Evolutionary conservation across 305 asterid genomes (phyloP).

Genomic region (Salvia sclarea): DNA sequence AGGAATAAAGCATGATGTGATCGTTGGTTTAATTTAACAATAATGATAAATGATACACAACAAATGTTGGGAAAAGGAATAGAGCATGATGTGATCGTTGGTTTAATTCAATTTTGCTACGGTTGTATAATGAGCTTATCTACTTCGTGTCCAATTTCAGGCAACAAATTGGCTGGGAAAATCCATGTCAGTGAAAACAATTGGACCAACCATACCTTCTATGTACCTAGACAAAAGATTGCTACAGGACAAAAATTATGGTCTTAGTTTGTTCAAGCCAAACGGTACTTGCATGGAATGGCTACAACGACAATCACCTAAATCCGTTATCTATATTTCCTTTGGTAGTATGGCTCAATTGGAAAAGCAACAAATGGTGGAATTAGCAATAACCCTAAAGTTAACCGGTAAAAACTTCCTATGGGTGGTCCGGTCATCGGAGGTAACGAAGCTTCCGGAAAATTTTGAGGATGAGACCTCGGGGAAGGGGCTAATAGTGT

Average conservation of each 20-base stretch:
- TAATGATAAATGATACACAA: too few relatives aligned
- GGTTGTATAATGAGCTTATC: background rate
- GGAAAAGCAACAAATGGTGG: slow-evolving; percentile 33
- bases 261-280: slow-evolving; percentile 34
- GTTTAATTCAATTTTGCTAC: too few relatives aligned
- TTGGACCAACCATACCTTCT: slow-evolving; percentile 45
- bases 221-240: slow-evolving; percentile 39
- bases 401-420: slow-evolving; percentile 25
- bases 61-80: too few relatives aligned
- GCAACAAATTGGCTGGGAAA: slow-evolving; percentile 28
- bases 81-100: too few relatives aligned
- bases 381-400: slow-evolving; percentile 26
- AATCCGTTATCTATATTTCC: slow-evolving; percentile 36
- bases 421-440: slow-evolving; percentile 43
- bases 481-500: slow-evolving; percentile 29
- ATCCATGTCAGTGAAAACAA: slow-evolving; percentile 26
- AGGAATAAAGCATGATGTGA: too few relatives aligned
- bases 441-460: slow-evolving; percentile 35
- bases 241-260: slow-evolving; percentile 33
- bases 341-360: slow-evolving; percentile 41
- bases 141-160: background rate
- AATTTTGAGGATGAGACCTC: slow-evolving; percentile 7
- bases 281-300: slow-evolving; percentile 31
- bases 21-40: too few relatives aligned
- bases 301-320: slow-evolving; percentile 24